These are phyloP conservation scores for Amphirosellinia nigrospora DNA, from an alignment of 495 filamentous ascomycete species.

Conservation along the genomic window DNA sequence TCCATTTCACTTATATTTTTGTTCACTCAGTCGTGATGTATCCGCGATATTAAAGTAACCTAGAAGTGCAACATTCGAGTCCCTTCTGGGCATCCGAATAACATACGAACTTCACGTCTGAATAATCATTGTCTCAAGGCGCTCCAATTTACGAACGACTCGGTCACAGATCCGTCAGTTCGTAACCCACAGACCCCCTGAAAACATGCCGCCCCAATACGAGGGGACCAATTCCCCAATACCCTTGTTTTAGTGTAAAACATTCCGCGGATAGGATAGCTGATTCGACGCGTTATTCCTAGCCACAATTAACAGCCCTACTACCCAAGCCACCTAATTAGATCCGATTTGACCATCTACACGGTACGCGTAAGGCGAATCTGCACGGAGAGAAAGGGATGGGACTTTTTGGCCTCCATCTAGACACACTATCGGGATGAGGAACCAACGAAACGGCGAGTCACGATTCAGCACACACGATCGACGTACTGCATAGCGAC, in stretches of 20 bases:
- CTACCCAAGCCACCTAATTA: conserved; percentile 6
- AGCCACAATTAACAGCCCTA: not conserved
- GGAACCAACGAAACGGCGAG: not conserved
- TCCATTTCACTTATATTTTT: not conserved
- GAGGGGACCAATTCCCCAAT: not conserved
- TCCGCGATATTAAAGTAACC: not conserved
- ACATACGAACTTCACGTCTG: not conserved
- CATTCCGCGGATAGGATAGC: not conserved
- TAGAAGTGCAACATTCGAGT: not conserved
- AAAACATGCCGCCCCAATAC: not conserved
- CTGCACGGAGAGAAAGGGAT: not conserved
- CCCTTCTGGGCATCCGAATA: not conserved
- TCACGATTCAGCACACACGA: not conserved
- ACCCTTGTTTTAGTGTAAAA: not conserved
- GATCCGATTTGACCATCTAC: not conserved
- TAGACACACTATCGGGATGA: not conserved
- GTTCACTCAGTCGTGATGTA: not conserved
- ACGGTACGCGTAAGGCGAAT: not conserved
- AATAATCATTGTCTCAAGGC: not conserved
- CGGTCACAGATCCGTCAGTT: too few species aligned
- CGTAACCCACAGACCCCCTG: not conserved
- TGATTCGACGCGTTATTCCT: conserved; percentile 6
- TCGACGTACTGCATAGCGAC: not conserved
- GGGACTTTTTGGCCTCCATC: not conserved
- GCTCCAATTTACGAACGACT: too few species aligned